Evolutionary conservation across 805 yeast genomes (phyloP), one percentile per base, ranked within the genome.

Genomic region (Nakazawaea molendinolei): DNA sequence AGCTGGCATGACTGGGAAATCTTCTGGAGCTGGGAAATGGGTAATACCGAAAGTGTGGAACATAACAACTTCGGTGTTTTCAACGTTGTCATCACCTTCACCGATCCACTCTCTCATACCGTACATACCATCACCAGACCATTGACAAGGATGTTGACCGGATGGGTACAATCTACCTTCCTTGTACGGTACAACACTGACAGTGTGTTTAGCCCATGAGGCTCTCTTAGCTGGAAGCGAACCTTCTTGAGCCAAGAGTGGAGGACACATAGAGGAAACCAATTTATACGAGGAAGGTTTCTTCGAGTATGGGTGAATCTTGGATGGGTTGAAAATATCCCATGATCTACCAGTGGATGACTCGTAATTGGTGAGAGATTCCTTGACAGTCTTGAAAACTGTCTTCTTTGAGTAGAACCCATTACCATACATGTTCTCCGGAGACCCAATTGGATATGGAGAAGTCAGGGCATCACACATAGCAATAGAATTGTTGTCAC

Each of bases 1-100:
- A 27, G 81, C 78, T 28, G 85, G 85, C 85, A 78, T 78, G 39
- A 78, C 70, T 28, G 85, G 84, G 73, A 77, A 78, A 53, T 78
- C 86, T 61, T 78, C 85, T 34, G 85, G 84, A 6, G 82, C 72
- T 38, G 86, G 86, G 67, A 76, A 74, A 51, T 78, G 86, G 23
- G 84, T 76, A 42, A 78, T 68, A 46, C 85, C 85, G 49, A 79
- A 77, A 19, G 84, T 78, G 55, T 78, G 83, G 74, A 74, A 78
- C 44, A 76, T 60, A 23, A 78, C 67, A 42, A 78, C 66, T 49
- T 79, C 85, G 25, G 79, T 72, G 57, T 72, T 66, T 45, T 72
- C 77, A 45, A 72, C 56, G 20, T 50, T 50, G 36, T 61, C 77
- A 2, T 56, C 28, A 36, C 76, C 76, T 41, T 71, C 68, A 36